Conservation (phyloP, 106 monocot species). For the Allium sativum region DNA sequence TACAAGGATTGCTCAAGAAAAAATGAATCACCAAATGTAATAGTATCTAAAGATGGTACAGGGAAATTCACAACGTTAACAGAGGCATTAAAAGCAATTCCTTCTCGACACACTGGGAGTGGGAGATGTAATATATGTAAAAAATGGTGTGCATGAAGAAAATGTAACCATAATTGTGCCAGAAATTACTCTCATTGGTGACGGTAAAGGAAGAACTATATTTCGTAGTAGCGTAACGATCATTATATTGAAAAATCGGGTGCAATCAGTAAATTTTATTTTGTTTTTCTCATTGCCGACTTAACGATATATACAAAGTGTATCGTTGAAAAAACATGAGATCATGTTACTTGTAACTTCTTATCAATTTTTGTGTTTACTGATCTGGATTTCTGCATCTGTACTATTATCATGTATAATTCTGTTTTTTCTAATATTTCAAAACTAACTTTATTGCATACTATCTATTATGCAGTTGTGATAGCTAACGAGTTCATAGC, state of each 20-base stretch:
- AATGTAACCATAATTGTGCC: not conserved
- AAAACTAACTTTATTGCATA: too few species aligned
- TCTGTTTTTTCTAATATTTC: too few species aligned
- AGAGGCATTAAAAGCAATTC: not conserved
- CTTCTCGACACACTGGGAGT: not conserved
- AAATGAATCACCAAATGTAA: not conserved
- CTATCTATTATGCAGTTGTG: not conserved
- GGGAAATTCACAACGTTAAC: not conserved
- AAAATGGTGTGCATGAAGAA: conserved; percentile 2
- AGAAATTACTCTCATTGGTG: conserved; percentile 7
- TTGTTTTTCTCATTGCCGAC: too few species aligned
- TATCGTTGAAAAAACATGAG: too few species aligned
- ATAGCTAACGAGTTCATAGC: conserved; percentile 2
- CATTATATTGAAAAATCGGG: not conserved
- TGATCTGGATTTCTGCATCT: too few species aligned
- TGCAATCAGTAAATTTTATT: conserved; percentile 3
- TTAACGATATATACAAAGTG: too few species aligned
- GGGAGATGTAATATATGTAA: not conserved
- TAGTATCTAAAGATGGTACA: conserved; percentile 1
- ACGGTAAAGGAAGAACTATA: conserved; percentile 4
- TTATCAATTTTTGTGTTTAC: too few species aligned
- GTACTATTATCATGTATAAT: too few species aligned
- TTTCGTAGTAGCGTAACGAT: not conserved
- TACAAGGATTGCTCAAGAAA: not conserved
- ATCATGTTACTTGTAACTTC: too few species aligned